Evolutionary conservation across 2,329 filamentous ascomycete species (phyloP).

Genomic region (Aspergillus bombycis): DNA sequence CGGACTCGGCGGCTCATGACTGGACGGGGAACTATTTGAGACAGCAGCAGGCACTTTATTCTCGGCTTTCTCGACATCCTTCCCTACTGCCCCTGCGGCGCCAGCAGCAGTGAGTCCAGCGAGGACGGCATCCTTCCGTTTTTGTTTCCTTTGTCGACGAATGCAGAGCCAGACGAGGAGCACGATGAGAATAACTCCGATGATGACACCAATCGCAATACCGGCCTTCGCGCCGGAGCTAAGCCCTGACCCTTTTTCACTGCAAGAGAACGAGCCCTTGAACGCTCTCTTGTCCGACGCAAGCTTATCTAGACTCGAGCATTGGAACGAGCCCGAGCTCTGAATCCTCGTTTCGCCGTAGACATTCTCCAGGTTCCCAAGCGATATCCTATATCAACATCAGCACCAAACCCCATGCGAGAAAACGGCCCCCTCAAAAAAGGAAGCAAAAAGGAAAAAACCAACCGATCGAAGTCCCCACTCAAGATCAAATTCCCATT

Average conservation of each 20-base stretch:
- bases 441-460: not conserved
- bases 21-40: not conserved
- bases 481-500: conserved; percentile 26
- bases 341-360: conserved; percentile 26
- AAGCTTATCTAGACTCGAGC: conserved; percentile 22
- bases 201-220: conserved; percentile 43
- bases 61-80: not conserved
- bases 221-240: conserved; percentile 33
- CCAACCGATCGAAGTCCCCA: conserved; percentile 30
- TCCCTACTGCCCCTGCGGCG: not conserved
- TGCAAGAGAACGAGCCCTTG: conserved; percentile 3
- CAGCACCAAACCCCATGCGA: not conserved
- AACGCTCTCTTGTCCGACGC: conserved; percentile 9
- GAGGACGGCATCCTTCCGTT: not conserved
- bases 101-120: not conserved
- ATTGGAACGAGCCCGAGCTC: conserved; percentile 26
- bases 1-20: not conserved
- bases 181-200: conserved; percentile 34
- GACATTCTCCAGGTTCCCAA: conserved; percentile 29
- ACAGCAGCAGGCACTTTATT: not conserved
- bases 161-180: conserved; percentile 23
- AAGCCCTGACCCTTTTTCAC: conserved; percentile 16
- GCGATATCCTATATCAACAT: conserved; percentile 23
- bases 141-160: conserved; percentile 17
- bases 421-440: not conserved